Evolutionary conservation across 1,284 basidiomycete species (phyloP).

Genomic region (Ustilago bromivora): DNA sequence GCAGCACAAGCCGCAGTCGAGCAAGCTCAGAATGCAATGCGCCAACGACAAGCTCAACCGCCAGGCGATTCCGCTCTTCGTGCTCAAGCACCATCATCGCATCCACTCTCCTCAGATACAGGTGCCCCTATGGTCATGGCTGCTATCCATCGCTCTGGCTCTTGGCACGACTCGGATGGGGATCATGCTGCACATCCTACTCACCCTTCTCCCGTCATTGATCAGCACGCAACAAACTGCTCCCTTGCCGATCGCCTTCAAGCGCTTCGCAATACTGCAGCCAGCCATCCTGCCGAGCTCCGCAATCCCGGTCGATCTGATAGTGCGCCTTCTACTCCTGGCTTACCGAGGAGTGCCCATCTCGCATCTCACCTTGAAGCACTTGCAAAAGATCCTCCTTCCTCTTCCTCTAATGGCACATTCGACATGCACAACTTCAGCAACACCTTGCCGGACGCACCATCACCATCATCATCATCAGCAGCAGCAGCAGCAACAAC

Average conservation of each 20-base stretch:
- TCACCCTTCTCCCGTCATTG: conserved; percentile 42
- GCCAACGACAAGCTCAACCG: conserved; percentile 27
- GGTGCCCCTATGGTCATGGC: neutral
- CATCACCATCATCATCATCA: neutral
- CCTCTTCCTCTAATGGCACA: conserved; percentile 10
- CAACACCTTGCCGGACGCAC: conserved; percentile 21
- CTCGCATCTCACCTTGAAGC: conserved; percentile 37
- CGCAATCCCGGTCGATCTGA: conserved; percentile 33
- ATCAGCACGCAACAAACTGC: conserved; percentile 33
- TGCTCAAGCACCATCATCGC: neutral
- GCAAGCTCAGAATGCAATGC: conserved; percentile 27
- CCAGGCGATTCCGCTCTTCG: conserved; percentile 40
- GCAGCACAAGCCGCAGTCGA: conserved; percentile 28
- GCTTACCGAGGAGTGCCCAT: conserved; percentile 16
- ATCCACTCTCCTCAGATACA: neutral
- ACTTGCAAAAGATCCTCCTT: conserved; percentile 20
- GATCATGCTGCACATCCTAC: conserved; percentile 40
- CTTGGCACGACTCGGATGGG: conserved; percentile 27
- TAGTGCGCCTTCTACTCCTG: conserved; percentile 13
- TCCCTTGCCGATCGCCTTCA: conserved; percentile 52
- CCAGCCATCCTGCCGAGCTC: conserved; percentile 40
- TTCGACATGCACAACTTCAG: conserved; percentile 34
- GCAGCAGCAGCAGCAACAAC: too few species aligned
- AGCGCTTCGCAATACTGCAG: conserved; percentile 39
- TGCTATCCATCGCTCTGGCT: conserved; percentile 6